Base-by-base conservation (phyloP, 192 early-diverging fungal genomes). In the Paraglomus brasilianum region DNA sequence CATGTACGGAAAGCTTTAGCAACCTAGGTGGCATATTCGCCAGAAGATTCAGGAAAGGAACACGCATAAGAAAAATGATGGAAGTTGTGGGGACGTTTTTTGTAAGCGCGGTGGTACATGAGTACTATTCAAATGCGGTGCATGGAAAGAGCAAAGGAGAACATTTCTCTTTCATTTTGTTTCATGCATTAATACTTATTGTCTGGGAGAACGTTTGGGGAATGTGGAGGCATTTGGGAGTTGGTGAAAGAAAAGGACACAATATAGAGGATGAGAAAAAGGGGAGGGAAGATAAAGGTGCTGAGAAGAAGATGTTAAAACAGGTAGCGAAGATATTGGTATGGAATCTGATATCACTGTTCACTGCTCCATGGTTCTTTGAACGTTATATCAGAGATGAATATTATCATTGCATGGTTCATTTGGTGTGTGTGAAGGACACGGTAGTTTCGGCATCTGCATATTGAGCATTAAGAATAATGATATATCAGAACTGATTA, bases 161-260 rank as follows among this genome's bases (percentile, higher is more conserved):
- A 19, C 57, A 59, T 59, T 59, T 59, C 30, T 41, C 40, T 15
- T 59, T 59, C 42, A 41, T 59, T 39, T 3, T 59, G 21, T 59
- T 59, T 59, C 57, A 59, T 11, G 57, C 38, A 9, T 14, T 59
- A 39, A 1, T 59, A 17, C 10, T 59, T 17, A 39, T 59, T 7
- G 5, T 42, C 9, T 59, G 57, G 57, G 57, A 59, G 14, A 19
- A 13, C 8, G 4, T 38, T 59, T 9, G 11, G 13, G 41, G 19
- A n/a, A 10, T 30, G 41, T 15, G 17, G 17, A 7, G 15, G 36
- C 1, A 36, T 17, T 59, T 3, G 11, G 10, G 39, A n/a, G 19
- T 19, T 38, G 42, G 19, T 30, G 30, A 30, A 30, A 30, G 30
- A 30, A 30, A 30, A 30, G 30, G 30, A 30, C 30, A 3, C 30